Evolutionary conservation across 2,329 filamentous ascomycete genomes (phyloP).

Genomic region (Pochonia chlamydosporia): DNA sequence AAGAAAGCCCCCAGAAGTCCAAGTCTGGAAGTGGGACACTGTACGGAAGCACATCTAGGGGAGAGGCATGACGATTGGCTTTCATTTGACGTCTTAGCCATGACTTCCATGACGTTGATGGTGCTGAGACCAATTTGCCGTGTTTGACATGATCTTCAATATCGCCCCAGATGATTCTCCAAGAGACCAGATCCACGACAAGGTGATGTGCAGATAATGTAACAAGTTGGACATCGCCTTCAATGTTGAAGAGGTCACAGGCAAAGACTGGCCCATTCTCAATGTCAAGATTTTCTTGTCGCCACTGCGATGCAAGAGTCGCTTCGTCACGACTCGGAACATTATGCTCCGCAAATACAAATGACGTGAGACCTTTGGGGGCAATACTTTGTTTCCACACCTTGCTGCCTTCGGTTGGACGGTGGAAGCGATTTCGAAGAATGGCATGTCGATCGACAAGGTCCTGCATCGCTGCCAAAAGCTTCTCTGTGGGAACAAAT

Average conservation of each 20-base stretch:
- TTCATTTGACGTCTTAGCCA: conserved; percentile 28
- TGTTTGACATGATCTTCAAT: conserved; percentile 10
- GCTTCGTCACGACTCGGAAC: background rate
- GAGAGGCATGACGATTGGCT: conserved; percentile 16
- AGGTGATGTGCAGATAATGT: conserved; percentile 13
- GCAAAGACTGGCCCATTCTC: conserved; percentile 15
- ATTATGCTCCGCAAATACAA: background rate
- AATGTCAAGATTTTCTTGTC: conserved; percentile 10
- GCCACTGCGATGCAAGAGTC: background rate
- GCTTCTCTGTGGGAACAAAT: conserved; percentile 3
- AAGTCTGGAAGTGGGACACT: conserved; percentile 11
- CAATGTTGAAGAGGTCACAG: conserved; percentile 12
- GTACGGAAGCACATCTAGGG: conserved; percentile 7
- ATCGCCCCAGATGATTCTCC: conserved; percentile 27
- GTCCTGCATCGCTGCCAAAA: conserved; percentile 16
- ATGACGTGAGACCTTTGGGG: background rate
- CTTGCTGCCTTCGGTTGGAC: background rate
- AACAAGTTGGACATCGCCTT: conserved; percentile 6
- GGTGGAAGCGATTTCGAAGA: conserved; percentile 28
- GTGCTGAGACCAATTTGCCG: background rate
- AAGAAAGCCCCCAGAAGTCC: conserved; percentile 13
- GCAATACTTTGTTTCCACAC: conserved; percentile 19
- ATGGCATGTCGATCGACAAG: conserved; percentile 28
- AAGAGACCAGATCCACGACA: conserved; percentile 42
- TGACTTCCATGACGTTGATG: conserved; percentile 25